Base-by-base conservation (phyloP, 2,329 filamentous ascomycete species). In the Bisporella sp. region DNA sequence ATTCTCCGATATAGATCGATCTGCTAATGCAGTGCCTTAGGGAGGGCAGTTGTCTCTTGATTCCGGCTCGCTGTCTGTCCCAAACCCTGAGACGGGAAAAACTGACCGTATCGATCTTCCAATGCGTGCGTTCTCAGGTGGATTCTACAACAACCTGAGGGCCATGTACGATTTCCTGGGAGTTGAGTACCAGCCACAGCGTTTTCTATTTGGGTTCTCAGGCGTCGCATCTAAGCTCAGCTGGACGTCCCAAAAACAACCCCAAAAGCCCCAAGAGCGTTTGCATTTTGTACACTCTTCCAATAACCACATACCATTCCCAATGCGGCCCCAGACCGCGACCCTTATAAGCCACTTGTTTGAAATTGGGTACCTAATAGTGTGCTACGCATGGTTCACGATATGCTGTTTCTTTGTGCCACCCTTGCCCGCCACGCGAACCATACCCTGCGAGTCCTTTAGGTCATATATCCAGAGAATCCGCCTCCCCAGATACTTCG, bases 131-230 rank as follows among this genome's bases (percentile, higher is more conserved):
- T 75, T 77, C 54, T 71, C 71, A 11, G 71, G 67, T 7, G 72
- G 73, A 21, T 83, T 77, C 62, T 82, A 83, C 58, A 61, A 64
- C 44, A 78, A 81, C 53, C 64, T 83, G 45, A 72, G 70, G 54
- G 67, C 69, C 30, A 76, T 84, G 73, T 82, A 82, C 61, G 67
- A 75, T 30, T 68, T 79, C 55, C 64, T 84, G 4, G 71, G 68
- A 2, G 67, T 83, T 9, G 64, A 65, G 5, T 76, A 78, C 52
- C 69, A 72, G 40, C 66, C 70, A 9, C 70, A 77, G 48, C 69
- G 68, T 12, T 81, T 81, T 56, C 62, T 80, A 2, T 83, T 76
- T 59, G 70, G 70, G 39, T 77, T 81, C 51, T 69, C 74, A 8
- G 68, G 41, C 12, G 4, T 44, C 6, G 7, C 41, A 44, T 30